These are phyloP conservation scores for Cytospora leucostoma DNA, from an alignment of 2,329 filamentous ascomycete genomes.

Conservation along the genomic window DNA sequence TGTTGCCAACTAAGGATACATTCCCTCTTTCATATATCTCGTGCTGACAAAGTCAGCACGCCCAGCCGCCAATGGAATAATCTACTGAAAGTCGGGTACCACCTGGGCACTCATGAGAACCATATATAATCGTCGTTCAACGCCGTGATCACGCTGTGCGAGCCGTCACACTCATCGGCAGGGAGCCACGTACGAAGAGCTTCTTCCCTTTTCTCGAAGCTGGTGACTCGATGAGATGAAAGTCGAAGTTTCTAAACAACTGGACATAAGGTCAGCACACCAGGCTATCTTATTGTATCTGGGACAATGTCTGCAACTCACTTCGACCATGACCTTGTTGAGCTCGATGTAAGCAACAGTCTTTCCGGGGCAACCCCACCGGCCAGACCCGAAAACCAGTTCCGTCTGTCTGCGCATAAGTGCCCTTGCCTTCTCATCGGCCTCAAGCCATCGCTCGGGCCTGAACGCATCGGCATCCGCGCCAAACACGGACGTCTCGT, in stretches of 20 bases:
- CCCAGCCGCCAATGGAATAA: background rate
- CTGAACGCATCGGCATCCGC: constrained; percentile 24
- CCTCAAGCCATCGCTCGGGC: constrained; percentile 29
- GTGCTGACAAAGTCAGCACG: background rate
- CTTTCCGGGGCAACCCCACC: constrained; percentile 20
- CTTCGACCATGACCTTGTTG: constrained; percentile 20
- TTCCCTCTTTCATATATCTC: background rate
- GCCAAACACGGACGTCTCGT: constrained; percentile 27
- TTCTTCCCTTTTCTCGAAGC: constrained; percentile 11
- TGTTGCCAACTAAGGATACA: too few relatives aligned
- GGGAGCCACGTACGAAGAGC: constrained; percentile 6
- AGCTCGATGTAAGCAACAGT: constrained; percentile 16
- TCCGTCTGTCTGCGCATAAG: constrained; percentile 19
- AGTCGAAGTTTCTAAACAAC: constrained; percentile 16
- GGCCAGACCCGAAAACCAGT: constrained; percentile 17
- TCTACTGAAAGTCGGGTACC: too few relatives aligned
- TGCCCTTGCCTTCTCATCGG: constrained; percentile 18
- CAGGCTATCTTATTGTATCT: background rate
- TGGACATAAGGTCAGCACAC: background rate
- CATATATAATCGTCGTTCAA: background rate
- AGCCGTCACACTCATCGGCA: constrained; percentile 8
- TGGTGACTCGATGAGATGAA: background rate
- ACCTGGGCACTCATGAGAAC: background rate
- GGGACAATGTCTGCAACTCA: background rate
- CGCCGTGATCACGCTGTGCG: background rate